Conservation (phyloP, 345 rosid species). For the Zanthoxylum bungeanum region DNA sequence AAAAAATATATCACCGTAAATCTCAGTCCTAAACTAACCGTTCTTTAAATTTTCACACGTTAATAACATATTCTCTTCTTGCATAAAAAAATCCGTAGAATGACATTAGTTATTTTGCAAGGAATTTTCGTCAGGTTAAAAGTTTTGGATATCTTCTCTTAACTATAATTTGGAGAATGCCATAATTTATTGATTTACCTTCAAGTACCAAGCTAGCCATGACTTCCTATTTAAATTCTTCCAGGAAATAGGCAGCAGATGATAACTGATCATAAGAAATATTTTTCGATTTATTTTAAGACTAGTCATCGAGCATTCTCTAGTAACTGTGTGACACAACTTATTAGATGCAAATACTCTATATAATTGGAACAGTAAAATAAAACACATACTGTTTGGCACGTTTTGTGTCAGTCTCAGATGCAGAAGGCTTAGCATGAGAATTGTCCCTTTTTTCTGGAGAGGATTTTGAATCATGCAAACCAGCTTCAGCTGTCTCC, state of each 20-base stretch:
- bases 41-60: neutral
- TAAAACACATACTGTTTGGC: constrained; percentile 81
- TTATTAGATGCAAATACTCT: neutral
- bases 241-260: neutral
- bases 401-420: constrained; percentile 69
- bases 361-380: constrained; percentile 8
- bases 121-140: neutral
- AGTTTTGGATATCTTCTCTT: neutral
- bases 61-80: neutral
- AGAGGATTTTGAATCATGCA: constrained; percentile 48
- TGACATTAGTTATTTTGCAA: neutral
- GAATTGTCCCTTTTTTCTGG: constrained; percentile 55
- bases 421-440: constrained; percentile 39
- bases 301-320: neutral
- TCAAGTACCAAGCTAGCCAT: neutral
- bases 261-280: neutral
- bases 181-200: neutral
- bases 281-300: neutral
- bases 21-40: neutral
- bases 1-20: constrained; percentile 9
- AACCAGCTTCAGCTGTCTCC: constrained; percentile 48
- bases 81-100: neutral
- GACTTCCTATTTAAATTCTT: neutral
- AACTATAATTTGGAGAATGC: neutral
- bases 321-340: neutral